Conservation (phyloP, 192 early-diverging fungal genomes). For the Coemansia sp. region DNA sequence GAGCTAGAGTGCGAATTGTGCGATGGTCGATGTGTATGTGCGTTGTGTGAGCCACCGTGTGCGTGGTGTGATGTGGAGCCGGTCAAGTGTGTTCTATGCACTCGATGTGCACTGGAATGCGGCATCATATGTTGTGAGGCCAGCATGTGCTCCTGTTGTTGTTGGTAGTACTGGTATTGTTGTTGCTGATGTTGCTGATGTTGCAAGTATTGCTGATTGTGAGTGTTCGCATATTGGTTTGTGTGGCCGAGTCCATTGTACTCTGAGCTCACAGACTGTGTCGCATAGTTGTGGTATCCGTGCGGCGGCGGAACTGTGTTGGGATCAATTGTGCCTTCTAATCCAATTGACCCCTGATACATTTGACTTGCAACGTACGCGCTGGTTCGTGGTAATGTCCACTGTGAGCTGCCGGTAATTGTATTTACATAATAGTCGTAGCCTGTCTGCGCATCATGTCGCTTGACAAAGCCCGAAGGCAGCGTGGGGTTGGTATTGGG, state of each 20-base stretch:
- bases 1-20: not conserved
- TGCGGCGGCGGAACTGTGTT: conserved; percentile 9
- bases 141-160: not conserved
- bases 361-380: conserved; percentile 7
- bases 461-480: conserved; percentile 11
- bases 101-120: not conserved
- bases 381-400: conserved; percentile 8
- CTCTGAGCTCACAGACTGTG: conserved; percentile 2
- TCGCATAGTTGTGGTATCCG: conserved; percentile 8
- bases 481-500: not conserved
- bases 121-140: not conserved
- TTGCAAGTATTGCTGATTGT: not conserved
- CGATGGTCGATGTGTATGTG: not conserved
- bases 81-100: not conserved
- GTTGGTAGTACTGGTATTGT: conserved; percentile 1
- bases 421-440: conserved; percentile 14
- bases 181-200: not conserved
- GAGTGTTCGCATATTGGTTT: not conserved
- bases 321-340: conserved; percentile 5
- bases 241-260: not conserved
- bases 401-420: conserved; percentile 10
- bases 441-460: conserved; percentile 6
- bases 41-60: not conserved
- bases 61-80: not conserved
- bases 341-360: not conserved